Evolutionary conservation across 306 rosid species (phyloP).

Genomic region (Fragaria vesca): DNA sequence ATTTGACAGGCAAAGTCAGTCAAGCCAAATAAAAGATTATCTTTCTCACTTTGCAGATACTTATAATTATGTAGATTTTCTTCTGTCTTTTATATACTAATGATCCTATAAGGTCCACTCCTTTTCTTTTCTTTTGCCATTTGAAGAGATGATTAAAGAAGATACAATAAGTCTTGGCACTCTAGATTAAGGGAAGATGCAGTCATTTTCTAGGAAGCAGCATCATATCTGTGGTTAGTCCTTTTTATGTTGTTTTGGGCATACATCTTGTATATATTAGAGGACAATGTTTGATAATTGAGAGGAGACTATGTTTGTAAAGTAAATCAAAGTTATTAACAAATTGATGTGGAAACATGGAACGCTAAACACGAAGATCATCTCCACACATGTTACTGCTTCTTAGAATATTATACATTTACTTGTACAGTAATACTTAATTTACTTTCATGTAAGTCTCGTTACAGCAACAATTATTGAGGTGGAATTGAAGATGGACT

Average conservation of each 20-base stretch:
- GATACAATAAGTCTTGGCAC: neutral
- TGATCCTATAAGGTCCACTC: neutral
- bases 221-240: neutral
- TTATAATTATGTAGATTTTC: neutral
- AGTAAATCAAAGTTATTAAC: neutral
- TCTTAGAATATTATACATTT: no score
- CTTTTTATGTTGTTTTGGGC: neutral
- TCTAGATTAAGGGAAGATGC: neutral
- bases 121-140: neutral
- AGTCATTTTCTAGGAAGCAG: constrained; percentile 12
- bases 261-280: neutral
- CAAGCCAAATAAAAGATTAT: constrained; percentile 11
- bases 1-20: neutral
- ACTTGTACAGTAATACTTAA: neutral
- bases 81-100: neutral
- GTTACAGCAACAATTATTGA: neutral
- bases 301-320: neutral
- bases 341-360: neutral
- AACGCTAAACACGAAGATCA: neutral
- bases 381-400: neutral
- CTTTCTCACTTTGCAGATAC: constrained; percentile 17
- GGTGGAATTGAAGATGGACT: neutral
- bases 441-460: neutral
- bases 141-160: neutral
- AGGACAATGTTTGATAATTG: neutral